phyloP scores from a whole-genome alignment of 768 basidiomycete species.

The Brasilioporus rufonigricans region DNA sequence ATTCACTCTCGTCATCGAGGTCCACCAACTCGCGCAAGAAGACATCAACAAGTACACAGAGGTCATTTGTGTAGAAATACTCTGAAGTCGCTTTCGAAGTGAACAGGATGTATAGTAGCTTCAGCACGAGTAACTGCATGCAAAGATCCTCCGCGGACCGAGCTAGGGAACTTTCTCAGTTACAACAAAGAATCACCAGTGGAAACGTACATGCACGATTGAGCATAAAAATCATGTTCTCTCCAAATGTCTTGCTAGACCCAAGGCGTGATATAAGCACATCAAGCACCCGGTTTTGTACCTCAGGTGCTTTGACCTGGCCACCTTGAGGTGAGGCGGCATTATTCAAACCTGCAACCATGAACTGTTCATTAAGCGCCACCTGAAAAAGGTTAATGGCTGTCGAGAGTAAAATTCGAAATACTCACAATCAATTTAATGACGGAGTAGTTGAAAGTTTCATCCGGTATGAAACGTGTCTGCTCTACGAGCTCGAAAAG shows the following conservation, averaged over 20 bases:
- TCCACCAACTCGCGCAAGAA: conserved; percentile 93
- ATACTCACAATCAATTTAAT: conserved; percentile 85
- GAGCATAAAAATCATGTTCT: conserved; percentile 99
- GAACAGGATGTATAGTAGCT: conserved; percentile 92
- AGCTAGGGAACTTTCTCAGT: conserved; percentile 45
- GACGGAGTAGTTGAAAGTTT: conserved; percentile 91
- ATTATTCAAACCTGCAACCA: conserved; percentile 73
- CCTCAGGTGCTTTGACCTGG: conserved; percentile 36
- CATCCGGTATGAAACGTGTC: conserved; percentile 84
- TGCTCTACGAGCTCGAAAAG: conserved; percentile 93
- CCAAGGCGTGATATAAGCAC: conserved; percentile 83
- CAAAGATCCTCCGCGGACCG: conserved; percentile 88
- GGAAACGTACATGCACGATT: conserved; percentile 80
- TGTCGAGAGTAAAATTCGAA: background rate
- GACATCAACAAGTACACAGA: conserved; percentile 94
- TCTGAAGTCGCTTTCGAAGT: conserved; percentile 91
- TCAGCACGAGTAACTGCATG: conserved; percentile 92
- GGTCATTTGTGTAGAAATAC: conserved; percentile 97
- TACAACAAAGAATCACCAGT: background rate
- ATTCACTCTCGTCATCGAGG: conserved; percentile 90
- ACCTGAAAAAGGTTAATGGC: conserved; percentile 48
- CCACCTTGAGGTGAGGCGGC: conserved; percentile 21
- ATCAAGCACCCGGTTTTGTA: conserved; percentile 75
- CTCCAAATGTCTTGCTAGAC: conserved; percentile 92
- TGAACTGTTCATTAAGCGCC: conserved; percentile 96